phyloP scores from a whole-genome alignment of 2,329 filamentous ascomycete genomes.

The Sporothrix humicola region DNA sequence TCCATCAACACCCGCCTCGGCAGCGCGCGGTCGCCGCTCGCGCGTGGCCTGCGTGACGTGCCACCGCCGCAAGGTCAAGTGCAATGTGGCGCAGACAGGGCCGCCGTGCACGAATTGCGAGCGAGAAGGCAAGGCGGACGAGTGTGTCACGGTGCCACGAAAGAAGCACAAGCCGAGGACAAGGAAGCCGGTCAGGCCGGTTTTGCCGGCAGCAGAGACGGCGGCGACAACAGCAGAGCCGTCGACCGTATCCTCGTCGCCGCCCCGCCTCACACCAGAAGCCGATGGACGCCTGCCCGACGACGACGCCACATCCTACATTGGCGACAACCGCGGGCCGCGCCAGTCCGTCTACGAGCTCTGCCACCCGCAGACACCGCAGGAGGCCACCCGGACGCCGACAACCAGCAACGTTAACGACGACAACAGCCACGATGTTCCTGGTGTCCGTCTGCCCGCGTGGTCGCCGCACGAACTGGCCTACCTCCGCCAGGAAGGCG shows the following conservation, averaged over 20 bases:
- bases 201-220: too few species aligned
- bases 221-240: background rate
- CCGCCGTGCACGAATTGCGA: constrained; percentile 29
- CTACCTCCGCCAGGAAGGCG: constrained; percentile 18
- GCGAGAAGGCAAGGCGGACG: background rate
- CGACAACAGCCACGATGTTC: background rate
- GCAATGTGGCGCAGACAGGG: constrained; percentile 26
- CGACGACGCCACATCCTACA: constrained; percentile 15
- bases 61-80: constrained; percentile 28
- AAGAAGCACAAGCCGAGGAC: constrained; percentile 29
- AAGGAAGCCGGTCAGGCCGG: background rate
- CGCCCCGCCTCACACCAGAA: constrained; percentile 1
- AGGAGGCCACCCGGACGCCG: background rate
- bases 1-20: background rate
- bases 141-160: constrained; percentile 16
- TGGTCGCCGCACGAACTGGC: constrained; percentile 6
- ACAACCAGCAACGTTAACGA: background rate
- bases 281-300: constrained; percentile 15
- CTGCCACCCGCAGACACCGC: constrained; percentile 21
- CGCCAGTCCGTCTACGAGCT: constrained; percentile 21
- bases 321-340: constrained; percentile 23
- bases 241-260: background rate
- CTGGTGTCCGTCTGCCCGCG: background rate
- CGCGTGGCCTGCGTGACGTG: constrained; percentile 25
- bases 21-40: background rate